Base-by-base conservation (phyloP, 2,329 filamentous ascomycete genomes). In the Botryosphaeria dothidea region DNA sequence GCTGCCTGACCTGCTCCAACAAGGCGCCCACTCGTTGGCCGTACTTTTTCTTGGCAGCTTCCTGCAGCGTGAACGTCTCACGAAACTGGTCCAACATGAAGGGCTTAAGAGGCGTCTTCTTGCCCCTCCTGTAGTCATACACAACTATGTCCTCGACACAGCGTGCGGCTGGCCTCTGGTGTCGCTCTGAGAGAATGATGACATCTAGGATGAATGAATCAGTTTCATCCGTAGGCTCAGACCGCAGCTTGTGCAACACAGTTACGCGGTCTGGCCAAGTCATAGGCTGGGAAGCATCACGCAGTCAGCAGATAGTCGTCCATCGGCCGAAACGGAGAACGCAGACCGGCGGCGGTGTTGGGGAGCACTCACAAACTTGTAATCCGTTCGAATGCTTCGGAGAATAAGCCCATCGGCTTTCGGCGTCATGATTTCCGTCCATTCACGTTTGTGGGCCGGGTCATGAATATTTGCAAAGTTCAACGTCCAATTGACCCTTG, bases 231-330 rank as follows among this genome's bases (percentile, higher is more conserved):
- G 77, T 75, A 3, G 88, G 89, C 65, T 82, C 77, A 25, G 78
- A 75, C 2, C 83, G 79, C 13, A 97, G 84, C 74, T 90, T 93
- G 79, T 97, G 92, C 71, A 94, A 90, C 21, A 95, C 92, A 0
- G 90, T 92, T 67, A 96, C 87, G 56, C 86, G 85, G 76, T 97
- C 93, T 0, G 93, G 93, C 76, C 87, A 96, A 36, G 84, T 89
- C 86, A 97, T 90, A 17, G 93, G 92, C 75, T 78, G 49, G 15
- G 23, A 54, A 17, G 45, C 19, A 60, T 15, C 36, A 45, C 7
- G 41, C 62, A 48, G 56, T 60, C 58, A 62, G 58, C 46, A 62
- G 41, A 29, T 41, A 49, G 34, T 51, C 21, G 43, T 45, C 29
- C 31, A 51, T 67, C 31, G 48, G 62, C 34, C 45, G 46, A 60